Conservation (phyloP, 768 basidiomycete genomes). For the Mycena filopes region DNA sequence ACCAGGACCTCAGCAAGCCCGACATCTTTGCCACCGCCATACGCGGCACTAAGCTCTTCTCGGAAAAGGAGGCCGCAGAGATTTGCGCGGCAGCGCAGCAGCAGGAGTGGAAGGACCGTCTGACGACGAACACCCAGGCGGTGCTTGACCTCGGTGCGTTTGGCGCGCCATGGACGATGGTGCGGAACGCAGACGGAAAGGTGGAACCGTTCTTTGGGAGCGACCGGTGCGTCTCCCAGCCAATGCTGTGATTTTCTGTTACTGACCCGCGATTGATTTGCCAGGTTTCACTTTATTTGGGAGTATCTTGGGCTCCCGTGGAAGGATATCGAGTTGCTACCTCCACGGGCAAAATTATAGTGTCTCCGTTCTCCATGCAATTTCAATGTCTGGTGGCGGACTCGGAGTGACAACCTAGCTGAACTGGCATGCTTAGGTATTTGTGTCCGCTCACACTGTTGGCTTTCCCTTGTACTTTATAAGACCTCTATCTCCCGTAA, state of each 20-base stretch:
- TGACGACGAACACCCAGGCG: constrained; percentile 31
- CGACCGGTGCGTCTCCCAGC: constrained; percentile 30
- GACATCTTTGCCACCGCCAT: constrained; percentile 11
- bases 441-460: no score
- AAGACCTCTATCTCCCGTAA: no score
- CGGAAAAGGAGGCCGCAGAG: constrained; percentile 23
- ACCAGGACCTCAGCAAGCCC: constrained; percentile 22
- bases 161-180: constrained; percentile 36
- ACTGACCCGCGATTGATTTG: not conserved
- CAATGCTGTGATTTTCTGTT: not conserved
- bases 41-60: constrained; percentile 20
- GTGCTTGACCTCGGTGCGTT: constrained; percentile 34
- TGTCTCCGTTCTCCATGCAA: not conserved
- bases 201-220: constrained; percentile 37
- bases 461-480: no score
- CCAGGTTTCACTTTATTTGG: constrained; percentile 35
- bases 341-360: constrained; percentile 18
- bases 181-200: constrained; percentile 30
- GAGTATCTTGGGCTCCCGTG: constrained; percentile 33
- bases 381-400: no score
- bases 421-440: no score
- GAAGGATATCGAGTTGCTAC: constrained; percentile 31
- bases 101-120: constrained; percentile 31
- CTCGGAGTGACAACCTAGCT: no score
- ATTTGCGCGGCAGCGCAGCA: constrained; percentile 25